Evolutionary conservation across 768 basidiomycete species (phyloP).

Genomic region (Tricholomella constricta): DNA sequence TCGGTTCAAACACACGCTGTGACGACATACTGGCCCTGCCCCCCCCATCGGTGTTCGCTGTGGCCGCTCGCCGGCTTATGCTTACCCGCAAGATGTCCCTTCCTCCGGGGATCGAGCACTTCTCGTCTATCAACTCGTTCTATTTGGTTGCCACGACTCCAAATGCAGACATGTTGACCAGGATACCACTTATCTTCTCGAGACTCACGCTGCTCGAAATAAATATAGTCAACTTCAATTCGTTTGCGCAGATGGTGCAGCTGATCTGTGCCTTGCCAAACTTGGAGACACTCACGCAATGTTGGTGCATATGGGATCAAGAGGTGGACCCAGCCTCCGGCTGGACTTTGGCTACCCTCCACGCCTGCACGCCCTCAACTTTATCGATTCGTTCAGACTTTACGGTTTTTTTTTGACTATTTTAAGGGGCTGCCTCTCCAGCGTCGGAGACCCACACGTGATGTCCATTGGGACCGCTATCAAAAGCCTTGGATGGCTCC

Average conservation of each 20-base stretch:
- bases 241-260: constrained; percentile 8
- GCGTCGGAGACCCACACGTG: constrained; percentile 11
- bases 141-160: constrained; percentile 5
- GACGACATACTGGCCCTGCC: constrained; percentile 5
- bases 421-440: constrained; percentile 10
- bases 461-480: constrained; percentile 4
- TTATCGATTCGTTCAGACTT: neutral
- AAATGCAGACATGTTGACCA: neutral
- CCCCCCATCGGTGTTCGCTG: constrained; percentile 5
- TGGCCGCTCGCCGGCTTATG: constrained; percentile 12
- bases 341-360: constrained; percentile 3
- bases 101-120: constrained; percentile 9
- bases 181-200: constrained; percentile 8
- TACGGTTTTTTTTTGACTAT: constrained; percentile 16
- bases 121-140: constrained; percentile 7
- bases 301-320: constrained; percentile 9
- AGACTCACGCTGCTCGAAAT: constrained; percentile 14
- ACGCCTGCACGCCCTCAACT: constrained; percentile 15
- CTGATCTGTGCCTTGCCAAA: constrained; percentile 12
- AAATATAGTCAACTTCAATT: constrained; percentile 10
- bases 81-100: neutral
- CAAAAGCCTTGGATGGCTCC: constrained; percentile 6
- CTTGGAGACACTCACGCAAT: constrained; percentile 12
- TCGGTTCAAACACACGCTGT: neutral
- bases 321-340: neutral